Evolutionary conservation across 2,329 filamentous ascomycete genomes (phyloP).

Genomic region (Conoideocrella luteorostrata): DNA sequence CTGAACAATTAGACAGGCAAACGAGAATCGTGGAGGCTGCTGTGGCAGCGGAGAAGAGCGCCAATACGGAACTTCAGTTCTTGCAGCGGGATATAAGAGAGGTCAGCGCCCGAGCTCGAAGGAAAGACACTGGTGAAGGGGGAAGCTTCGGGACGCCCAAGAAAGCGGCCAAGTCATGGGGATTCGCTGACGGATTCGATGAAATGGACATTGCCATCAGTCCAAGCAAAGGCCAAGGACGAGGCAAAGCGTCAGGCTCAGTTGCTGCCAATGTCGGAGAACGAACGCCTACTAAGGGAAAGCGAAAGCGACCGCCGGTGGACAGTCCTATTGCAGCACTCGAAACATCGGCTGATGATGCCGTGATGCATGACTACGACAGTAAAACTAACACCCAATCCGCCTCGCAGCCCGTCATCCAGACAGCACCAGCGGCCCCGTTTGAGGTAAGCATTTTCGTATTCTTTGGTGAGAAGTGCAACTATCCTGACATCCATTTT

Average conservation of each 20-base stretch:
- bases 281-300: slow-evolving; percentile 59
- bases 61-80: slow-evolving; percentile 66
- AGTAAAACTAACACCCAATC: slow-evolving; percentile 11
- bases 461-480: neutral
- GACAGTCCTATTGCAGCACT: slow-evolving; percentile 62
- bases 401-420: slow-evolving; percentile 14
- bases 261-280: slow-evolving; percentile 41
- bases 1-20: slow-evolving; percentile 57
- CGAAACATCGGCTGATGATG: slow-evolving; percentile 42
- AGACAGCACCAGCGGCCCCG: slow-evolving; percentile 23
- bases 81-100: slow-evolving; percentile 65
- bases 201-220: slow-evolving; percentile 53
- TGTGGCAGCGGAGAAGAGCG: slow-evolving; percentile 57
- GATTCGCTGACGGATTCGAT: slow-evolving; percentile 71
- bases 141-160: slow-evolving; percentile 49
- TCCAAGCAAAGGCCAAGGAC: slow-evolving; percentile 43
- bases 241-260: slow-evolving; percentile 32
- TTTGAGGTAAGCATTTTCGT: slow-evolving; percentile 36
- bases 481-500: neutral
- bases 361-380: slow-evolving; percentile 29
- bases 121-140: slow-evolving; percentile 33
- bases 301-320: slow-evolving; percentile 60
- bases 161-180: slow-evolving; percentile 48
- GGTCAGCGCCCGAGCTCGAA: slow-evolving; percentile 40
- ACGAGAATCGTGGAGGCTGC: slow-evolving; percentile 58